Evolutionary conservation across 2,329 filamentous ascomycete genomes (phyloP).

Genomic region (Trichoderma asperellum): DNA sequence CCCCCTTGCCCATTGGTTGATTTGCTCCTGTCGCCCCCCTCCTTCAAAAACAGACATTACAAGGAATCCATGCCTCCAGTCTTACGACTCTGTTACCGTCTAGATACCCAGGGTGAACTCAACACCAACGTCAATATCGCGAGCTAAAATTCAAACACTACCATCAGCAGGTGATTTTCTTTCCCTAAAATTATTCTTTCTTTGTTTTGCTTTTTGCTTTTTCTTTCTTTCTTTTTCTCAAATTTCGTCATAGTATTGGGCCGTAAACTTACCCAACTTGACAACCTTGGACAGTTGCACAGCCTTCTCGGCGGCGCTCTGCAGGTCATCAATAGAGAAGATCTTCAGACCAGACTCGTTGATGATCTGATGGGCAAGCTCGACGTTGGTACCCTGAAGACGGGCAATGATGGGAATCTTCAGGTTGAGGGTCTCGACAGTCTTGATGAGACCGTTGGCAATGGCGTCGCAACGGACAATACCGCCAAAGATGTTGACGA

Average conservation of each 20-base stretch:
- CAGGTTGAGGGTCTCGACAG: constrained; percentile 92
- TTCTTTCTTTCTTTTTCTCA: not conserved
- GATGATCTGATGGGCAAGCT: constrained; percentile 87
- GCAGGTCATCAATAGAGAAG: constrained; percentile 98
- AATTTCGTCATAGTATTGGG: constrained; percentile 32
- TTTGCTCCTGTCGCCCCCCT: constrained; percentile 29
- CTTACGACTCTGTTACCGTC: constrained; percentile 34
- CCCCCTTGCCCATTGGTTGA: constrained; percentile 29
- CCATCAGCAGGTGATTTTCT: constrained; percentile 20
- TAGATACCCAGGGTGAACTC: constrained; percentile 96
- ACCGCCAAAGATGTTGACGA: constrained; percentile 99
- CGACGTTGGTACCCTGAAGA: constrained; percentile 98
- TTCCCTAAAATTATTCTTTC: not conserved
- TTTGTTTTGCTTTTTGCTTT: not conserved
- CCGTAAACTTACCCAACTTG: constrained; percentile 78
- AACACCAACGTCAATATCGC: constrained; percentile 96
- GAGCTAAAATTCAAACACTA: constrained; percentile 56
- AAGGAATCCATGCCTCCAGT: constrained; percentile 31
- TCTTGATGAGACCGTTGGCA: constrained; percentile 92
- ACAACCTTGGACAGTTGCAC: constrained; percentile 99
- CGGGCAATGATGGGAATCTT: constrained; percentile 96
- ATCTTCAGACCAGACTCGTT: constrained; percentile 99
- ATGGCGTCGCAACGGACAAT: constrained; percentile 98
- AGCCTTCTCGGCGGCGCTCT: constrained; percentile 95
- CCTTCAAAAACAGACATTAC: constrained; percentile 37